phyloP scores from a whole-genome alignment of 768 basidiomycete species.

The Thelephora aurantiotincta region DNA sequence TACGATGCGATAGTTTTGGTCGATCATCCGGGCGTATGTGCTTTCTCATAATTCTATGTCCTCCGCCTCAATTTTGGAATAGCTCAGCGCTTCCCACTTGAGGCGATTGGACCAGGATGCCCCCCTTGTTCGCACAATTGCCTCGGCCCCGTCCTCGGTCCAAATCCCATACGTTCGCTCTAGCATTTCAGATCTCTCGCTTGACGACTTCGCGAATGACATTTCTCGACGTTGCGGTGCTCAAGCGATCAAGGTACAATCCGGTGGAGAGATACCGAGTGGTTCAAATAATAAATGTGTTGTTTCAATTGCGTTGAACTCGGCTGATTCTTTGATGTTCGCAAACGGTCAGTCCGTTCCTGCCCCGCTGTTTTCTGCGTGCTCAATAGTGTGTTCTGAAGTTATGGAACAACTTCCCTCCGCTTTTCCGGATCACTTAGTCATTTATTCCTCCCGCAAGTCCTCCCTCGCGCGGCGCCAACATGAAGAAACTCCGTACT shows the following conservation, averaged over 20 bases:
- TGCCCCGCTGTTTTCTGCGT: too few relatives aligned
- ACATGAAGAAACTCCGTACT: slow-evolving; percentile 5
- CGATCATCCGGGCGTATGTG: slow-evolving; percentile 59
- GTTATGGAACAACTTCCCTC: slow-evolving; percentile 35
- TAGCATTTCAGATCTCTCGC: slow-evolving; percentile 13
- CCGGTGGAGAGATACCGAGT: slow-evolving; percentile 15
- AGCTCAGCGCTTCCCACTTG: slow-evolving; percentile 73
- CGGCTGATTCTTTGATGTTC: too few relatives aligned
- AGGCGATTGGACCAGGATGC: slow-evolving; percentile 41
- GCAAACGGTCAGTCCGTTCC: too few relatives aligned
- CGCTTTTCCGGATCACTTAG: slow-evolving; percentile 44
- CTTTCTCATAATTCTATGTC: not conserved
- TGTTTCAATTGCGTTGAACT: slow-evolving; percentile 6
- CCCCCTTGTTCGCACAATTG: slow-evolving; percentile 31
- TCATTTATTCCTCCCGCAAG: slow-evolving; percentile 40
- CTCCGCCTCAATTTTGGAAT: slow-evolving; percentile 1
- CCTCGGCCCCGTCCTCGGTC: slow-evolving; percentile 35
- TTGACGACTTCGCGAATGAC: slow-evolving; percentile 24
- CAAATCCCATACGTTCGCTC: slow-evolving; percentile 47
- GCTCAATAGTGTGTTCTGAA: slow-evolving; percentile 2
- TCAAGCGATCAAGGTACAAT: slow-evolving; percentile 24
- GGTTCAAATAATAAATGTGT: slow-evolving; percentile 21
- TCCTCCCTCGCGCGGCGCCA: slow-evolving; percentile 29
- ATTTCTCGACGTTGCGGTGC: slow-evolving; percentile 43
- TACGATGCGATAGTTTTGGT: slow-evolving; percentile 56